Evolutionary conservation across 2,329 filamentous ascomycete genomes (phyloP), one percentile per base, ranked within the genome.

Genomic region (Pezicula rhizophila): DNA sequence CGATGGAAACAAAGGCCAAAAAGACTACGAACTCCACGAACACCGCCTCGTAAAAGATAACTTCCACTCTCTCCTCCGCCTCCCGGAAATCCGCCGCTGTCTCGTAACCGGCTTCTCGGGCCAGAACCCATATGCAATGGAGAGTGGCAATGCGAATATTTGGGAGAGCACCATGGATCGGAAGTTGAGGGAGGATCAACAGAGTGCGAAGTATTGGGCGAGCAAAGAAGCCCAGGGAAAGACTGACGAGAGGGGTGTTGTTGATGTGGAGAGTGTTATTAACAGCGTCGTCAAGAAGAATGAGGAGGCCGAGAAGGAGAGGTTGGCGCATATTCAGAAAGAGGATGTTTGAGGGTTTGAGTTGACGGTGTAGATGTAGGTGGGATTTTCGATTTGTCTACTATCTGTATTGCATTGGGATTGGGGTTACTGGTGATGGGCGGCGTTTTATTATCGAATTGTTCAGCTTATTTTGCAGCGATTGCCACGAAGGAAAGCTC

Each of bases 11-110:
- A 33, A 56, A 41, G 57, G 60, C 15, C 43, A 58, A 20, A 57
- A 56, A 40, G 60, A 62, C 18, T 60, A 58, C 43, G 53, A 58
- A 4, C 47, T 62, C 1, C 55, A 56, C 40, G 52, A 62, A 47
- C 55, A 58, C 39, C 49, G 52, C 20, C 45, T 54, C 14, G 60
- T 59, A 17, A 51, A 51, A 15, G 49, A 56, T 11, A 54, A 57
- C 31, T 62, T 52, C 42, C 52, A 61, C 37, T 46, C 46, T 14
- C 34, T 60, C 5, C 46, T 58, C n/a, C 45, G 46, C 2, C 42
- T 61, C 31, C 52, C 53, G 5, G 60, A 62, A 25, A 50, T 62
- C 2, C 43, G 52, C 17, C 48, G 60, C 2, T 57, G 54, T 10
- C 47, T 59, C 5, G 47, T 62, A 7, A 58, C 55, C 48, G 60